Base-by-base conservation (phyloP, 2,329 filamentous ascomycete genomes). In the Gaeumannomyces tritici region DNA sequence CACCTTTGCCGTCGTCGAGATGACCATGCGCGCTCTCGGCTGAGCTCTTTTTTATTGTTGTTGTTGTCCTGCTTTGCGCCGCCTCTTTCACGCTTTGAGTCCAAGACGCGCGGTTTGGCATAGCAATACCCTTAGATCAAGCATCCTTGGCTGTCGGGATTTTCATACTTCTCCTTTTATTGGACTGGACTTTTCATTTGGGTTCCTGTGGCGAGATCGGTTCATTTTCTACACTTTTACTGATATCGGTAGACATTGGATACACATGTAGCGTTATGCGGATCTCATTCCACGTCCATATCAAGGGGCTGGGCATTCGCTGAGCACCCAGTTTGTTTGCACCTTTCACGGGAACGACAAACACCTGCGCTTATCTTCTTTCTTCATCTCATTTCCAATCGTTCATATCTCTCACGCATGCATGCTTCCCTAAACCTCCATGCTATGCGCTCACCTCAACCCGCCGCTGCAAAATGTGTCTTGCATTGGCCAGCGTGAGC, bases 1-100 rank as follows among this genome's bases (percentile, higher is more conserved):
- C n/a, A 99, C 95, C 2, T 99, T 99, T 81, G 91, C 91, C 33
- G 92, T 95, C 68, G 85, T 87, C 13, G 86, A 88, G 76, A 78
- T 85, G 74, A 86, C 84, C 26, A 85, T 86, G 83, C 77, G 85
- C 66, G 82, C 83, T 24, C 82, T 88, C 64, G 82, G 78, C 66
- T 78, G 62, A 67, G 62, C 31, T 31, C 26, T 59, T 54, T 33
- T 33, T 33, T 33, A 33, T 33, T 8, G 5, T 31, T n/a, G n/a
- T n/a, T n/a, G n/a, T n/a, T n/a, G n/a, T n/a, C n/a, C 31, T 11
- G 8, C 12, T 28, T 18, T 29, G 6, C 15, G 18, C 21, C 47
- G 42, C 29, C 11, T 60, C 31, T 5, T n/a, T 24, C 9, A 15
- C 35, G n/a, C n/a, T n/a, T 51, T 51, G 18, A 7, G 11, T 21